Base-by-base conservation (phyloP, 805 yeast species). In the Lipomyces lipofer region DNA sequence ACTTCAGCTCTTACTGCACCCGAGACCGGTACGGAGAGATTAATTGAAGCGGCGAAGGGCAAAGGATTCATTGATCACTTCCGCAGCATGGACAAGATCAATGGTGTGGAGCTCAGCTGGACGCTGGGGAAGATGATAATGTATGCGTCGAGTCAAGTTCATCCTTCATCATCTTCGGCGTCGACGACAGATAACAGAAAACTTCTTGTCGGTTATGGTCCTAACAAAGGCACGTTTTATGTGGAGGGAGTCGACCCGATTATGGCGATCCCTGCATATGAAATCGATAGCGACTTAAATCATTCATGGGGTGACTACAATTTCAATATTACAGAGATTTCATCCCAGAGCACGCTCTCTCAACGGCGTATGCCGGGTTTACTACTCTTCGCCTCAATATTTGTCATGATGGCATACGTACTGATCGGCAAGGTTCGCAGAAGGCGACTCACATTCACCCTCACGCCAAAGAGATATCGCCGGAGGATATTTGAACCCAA, bases 61-160 rank as follows among this genome's bases (percentile, higher is more conserved):
- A 38, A 28, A 19, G 51, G 45, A 1, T 40, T 33, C 8, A 17
- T 67, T 65, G 52, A 49, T 65, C 85, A 91, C 0, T 90, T 94
- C 70, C 89, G 86, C 69, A 85, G 95, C 56, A 90, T 94, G 0
- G 84, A 85, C 51, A 77, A 83, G 15, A 81, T 94, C 29, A 79
- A 88, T 55, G 97, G 95, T 1, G 81, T 83, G 3, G 99, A 94
- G 62, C 73, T 94, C 15, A 86, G 97, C 0, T 94, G 99, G 99
- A 92, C 98, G 0, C 68, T 94, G 32, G 99, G 99, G 4, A 85
- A 86, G 65, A 89, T 91, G 25, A 67, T 94, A 3, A 69, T 92
- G 10, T 88, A 83, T 68, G 97, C 96, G 0, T 83, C 95, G 0
- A 80, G 91, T 13, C 83, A 82, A 59, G 76, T 88, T 8, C n/a